phyloP scores from a whole-genome alignment of 1,284 basidiomycete species.

The Marasmius fiardii region DNA sequence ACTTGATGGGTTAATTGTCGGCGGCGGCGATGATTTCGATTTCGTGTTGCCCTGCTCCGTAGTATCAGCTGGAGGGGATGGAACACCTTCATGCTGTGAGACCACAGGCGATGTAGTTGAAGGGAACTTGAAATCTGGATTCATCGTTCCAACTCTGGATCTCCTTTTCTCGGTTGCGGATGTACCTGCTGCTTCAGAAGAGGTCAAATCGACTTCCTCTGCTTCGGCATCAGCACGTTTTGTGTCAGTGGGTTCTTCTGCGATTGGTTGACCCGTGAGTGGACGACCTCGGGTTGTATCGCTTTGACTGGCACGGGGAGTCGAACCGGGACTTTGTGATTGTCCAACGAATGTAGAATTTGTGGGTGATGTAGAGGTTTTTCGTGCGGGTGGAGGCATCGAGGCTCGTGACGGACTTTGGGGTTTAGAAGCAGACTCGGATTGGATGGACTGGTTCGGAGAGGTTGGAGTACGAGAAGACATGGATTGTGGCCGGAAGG shows the following conservation, averaged over 20 bases:
- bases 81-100: slow-evolving; percentile 18
- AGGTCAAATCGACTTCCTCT: slow-evolving; percentile 24
- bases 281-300: not conserved
- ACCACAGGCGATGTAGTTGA: slow-evolving; percentile 31
- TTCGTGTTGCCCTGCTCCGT: too few relatives aligned
- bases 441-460: not conserved
- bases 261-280: slow-evolving; percentile 2
- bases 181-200: slow-evolving; percentile 16
- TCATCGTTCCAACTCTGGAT: slow-evolving; percentile 64
- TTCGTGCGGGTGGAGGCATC: slow-evolving; percentile 53
- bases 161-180: slow-evolving; percentile 35
- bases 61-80: slow-evolving; percentile 18
- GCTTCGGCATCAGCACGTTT: slow-evolving; percentile 20
- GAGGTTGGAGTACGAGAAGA: slow-evolving; percentile 46
- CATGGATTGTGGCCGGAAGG: slow-evolving; percentile 69
- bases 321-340: slow-evolving; percentile 21
- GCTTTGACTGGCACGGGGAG: slow-evolving; percentile 42
- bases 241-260: not conserved
- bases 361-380: slow-evolving; percentile 30
- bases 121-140: slow-evolving; percentile 75
- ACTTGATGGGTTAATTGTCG: slow-evolving; percentile 51
- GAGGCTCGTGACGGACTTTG: slow-evolving; percentile 40
- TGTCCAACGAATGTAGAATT: slow-evolving; percentile 40
- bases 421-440: not conserved
- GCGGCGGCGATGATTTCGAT: slow-evolving; percentile 16